Evolutionary conservation across 108 stramenopile species (phyloP).

Genomic region (Aurantiochytrium sp.): DNA sequence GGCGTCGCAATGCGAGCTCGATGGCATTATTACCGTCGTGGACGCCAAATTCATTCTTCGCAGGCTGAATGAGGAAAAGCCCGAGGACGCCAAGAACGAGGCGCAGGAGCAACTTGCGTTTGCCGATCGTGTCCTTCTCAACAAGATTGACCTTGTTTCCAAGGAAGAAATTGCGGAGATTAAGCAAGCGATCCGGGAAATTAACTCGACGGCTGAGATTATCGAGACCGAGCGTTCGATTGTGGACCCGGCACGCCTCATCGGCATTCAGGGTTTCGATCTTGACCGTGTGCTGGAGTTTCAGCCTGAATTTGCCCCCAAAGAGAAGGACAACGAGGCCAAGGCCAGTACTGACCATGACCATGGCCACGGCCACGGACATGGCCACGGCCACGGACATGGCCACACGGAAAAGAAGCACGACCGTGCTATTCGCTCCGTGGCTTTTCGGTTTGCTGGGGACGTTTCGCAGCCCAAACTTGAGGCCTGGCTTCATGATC

Average conservation of each 20-base stretch:
- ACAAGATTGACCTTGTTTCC: constrained; percentile 48
- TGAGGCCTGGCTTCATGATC: constrained; percentile 37
- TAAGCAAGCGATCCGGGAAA: constrained; percentile 40
- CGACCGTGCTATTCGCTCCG: constrained; percentile 59
- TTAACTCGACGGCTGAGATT: constrained; percentile 80
- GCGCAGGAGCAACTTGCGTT: constrained; percentile 86
- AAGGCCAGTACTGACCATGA: neutral
- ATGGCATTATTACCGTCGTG: constrained; percentile 82
- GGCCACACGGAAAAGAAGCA: constrained; percentile 36
- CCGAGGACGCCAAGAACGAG: constrained; percentile 68
- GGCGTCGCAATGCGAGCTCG: constrained; percentile 59
- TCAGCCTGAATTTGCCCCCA: constrained; percentile 67
- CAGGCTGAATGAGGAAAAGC: constrained; percentile 59
- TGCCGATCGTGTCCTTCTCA: constrained; percentile 50
- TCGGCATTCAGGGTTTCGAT: constrained; percentile 71
- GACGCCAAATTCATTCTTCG: constrained; percentile 73
- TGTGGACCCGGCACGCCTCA: constrained; percentile 71
- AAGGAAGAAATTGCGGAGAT: constrained; percentile 27
- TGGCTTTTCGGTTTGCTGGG: constrained; percentile 52
- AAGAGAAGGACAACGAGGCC: neutral
- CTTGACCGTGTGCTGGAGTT: constrained; percentile 70
- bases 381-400: neutral
- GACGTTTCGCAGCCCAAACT: constrained; percentile 49
- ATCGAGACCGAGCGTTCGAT: constrained; percentile 57
- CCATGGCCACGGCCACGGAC: neutral